Percentiles rank a stretch among this genome's conserved stretches.
These are phyloP conservation scores for Acacia confusa DNA, from an alignment of 306 rosid genomes.

Conservation along the genomic window DNA sequence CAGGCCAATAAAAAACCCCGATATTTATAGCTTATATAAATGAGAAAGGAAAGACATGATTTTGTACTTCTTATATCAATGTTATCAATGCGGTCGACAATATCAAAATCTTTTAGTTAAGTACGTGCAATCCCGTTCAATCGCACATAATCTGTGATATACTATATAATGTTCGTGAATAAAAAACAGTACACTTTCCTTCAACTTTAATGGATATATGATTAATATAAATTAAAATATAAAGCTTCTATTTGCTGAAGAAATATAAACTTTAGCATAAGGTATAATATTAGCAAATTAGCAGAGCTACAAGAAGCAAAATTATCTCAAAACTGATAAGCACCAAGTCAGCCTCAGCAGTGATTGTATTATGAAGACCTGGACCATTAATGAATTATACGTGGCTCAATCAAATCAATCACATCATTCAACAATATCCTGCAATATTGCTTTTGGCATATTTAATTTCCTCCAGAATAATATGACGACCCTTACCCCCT, in stretches of 20 bases:
- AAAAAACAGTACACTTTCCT: too few species aligned
- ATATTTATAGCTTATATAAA: neutral
- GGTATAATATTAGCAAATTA: neutral
- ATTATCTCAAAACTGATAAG: conserved; percentile 22
- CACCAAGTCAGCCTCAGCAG: conserved; percentile 36
- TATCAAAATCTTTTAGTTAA: neutral
- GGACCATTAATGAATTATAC: conserved; percentile 16
- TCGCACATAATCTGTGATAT: neutral
- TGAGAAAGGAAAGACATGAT: neutral
- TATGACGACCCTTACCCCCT: conserved; percentile 12
- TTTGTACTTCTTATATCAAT: neutral
- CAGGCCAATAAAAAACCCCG: neutral
- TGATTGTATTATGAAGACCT: conserved; percentile 24
- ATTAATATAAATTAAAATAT: too few species aligned
- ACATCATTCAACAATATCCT: conserved; percentile 1
- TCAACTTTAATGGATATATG: too few species aligned
- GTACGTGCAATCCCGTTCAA: neutral
- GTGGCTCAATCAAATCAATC: conserved; percentile 41
- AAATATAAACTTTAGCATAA: too few species aligned
- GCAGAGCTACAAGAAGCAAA: neutral
- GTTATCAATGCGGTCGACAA: neutral
- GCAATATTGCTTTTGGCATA: conserved; percentile 27
- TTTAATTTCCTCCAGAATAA: conserved; percentile 30
- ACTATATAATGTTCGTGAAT: too few species aligned
- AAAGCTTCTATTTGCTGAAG: too few species aligned